Base-by-base conservation (phyloP, 2,329 filamentous ascomycete genomes). In the Xylariaceae sp. region DNA sequence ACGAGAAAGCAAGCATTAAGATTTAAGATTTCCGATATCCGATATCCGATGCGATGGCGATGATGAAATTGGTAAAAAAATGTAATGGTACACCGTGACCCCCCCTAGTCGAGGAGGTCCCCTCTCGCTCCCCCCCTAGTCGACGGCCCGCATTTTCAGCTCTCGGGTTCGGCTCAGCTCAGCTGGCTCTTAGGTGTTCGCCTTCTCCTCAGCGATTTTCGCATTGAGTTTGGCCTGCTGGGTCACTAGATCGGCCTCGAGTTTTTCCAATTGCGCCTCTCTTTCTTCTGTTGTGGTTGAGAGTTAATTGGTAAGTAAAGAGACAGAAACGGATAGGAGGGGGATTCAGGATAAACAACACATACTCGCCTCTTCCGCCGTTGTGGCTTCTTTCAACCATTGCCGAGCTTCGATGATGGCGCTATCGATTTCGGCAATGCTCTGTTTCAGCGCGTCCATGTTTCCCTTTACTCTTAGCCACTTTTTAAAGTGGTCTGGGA, bases 381-480 rank as follows among this genome's bases (percentile, higher is more conserved):
- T 64, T 35, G n/a, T 51, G 10, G 63, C 63, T 49, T 64, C 63
- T 11, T 34, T 50, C 1, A 63, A 53, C 58, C 58, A 64, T 15
- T 60, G 63, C 17, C 58, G 61, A n/a, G 61, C 63, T 13, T 54
- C 61, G n/a, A 63, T 63, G 34, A 64, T 64, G 6, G 54, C 52
- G 23, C 61, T 57, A 4, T 64, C 61, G 10, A 63, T 63, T 53
- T 55, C 55, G 2, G 63, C 61, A 41, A 64, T 64, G 51, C 53
- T 50, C 52, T 64, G 61, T 17, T 35, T 63, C 10, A 61, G 10
- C 4, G 34, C 11, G 17, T 63, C 61, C 59, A 63, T 61, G 61
- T 61, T 17, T 55, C 53, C 7, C 44, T 13, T 41, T 41, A 41
- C 23, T 30, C 23, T 41, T 41, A 41, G 37, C 37, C 37, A 13